Percentiles rank a stretch among this genome's conserved stretches.
Evolutionary conservation across 2,329 filamentous ascomycete genomes (phyloP).

Genomic region (Cladophialophora bantiana): DNA sequence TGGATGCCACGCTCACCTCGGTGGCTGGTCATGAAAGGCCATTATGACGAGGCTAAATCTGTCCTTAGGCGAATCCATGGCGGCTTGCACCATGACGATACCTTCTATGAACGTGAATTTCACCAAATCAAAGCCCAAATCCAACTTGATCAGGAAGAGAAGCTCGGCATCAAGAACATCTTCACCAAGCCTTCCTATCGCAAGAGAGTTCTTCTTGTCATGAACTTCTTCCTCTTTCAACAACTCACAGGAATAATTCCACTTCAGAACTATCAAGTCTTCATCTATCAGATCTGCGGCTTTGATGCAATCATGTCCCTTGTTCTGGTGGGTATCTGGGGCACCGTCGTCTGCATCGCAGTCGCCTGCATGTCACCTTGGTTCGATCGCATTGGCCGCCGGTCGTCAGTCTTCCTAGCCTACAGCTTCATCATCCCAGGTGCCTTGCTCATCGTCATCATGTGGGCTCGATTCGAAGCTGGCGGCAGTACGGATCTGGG

Average conservation of each 20-base stretch:
- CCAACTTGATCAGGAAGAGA: constrained; percentile 14
- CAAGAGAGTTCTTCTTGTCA: constrained; percentile 7
- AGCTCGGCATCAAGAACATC: constrained; percentile 14
- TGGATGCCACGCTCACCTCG: constrained; percentile 17
- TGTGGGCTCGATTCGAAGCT: constrained; percentile 13
- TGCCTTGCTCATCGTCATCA: not conserved
- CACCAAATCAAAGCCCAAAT: constrained; percentile 26
- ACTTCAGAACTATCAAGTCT: not conserved
- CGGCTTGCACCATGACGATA: constrained; percentile 2
- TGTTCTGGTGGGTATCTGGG: not conserved
- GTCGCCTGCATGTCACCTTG: constrained; percentile 5
- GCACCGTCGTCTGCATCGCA: not conserved
- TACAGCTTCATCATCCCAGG: constrained; percentile 14
- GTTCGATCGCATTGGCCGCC: constrained; percentile 9
- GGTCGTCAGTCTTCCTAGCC: not conserved
- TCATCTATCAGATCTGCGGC: not conserved
- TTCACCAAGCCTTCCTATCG: constrained; percentile 13
- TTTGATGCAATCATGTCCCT: not conserved
- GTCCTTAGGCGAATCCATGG: constrained; percentile 20
- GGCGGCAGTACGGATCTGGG: constrained; percentile 3
- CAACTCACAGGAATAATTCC: not conserved
- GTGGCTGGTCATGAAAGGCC: constrained; percentile 11
- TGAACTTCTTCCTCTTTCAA: constrained; percentile 10
- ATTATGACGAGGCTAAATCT: constrained; percentile 8
- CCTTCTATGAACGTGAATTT: constrained; percentile 18